Evolutionary conservation across 2,329 filamentous ascomycete species (phyloP).

Genomic region (Cercospora sp.): DNA sequence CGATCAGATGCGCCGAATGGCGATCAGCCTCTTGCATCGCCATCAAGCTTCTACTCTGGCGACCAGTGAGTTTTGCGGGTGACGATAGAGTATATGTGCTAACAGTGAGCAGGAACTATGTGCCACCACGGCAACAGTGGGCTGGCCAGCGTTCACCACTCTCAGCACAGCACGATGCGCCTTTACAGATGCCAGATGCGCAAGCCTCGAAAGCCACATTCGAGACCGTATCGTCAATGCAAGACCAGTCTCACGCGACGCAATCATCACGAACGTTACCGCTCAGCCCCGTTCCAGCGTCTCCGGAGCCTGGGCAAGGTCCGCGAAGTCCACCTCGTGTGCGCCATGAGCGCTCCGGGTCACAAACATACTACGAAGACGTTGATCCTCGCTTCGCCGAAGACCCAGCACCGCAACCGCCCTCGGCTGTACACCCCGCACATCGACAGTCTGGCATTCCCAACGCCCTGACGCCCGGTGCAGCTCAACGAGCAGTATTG

Average conservation of each 20-base stretch:
- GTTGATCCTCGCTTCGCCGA: slow-evolving; percentile 83
- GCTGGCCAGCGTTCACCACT: slow-evolving; percentile 23
- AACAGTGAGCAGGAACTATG: slow-evolving; percentile 41
- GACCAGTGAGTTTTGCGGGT: slow-evolving; percentile 60
- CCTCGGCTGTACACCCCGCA: slow-evolving; percentile 6
- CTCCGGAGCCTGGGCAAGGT: slow-evolving; percentile 25
- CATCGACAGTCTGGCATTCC: slow-evolving; percentile 27
- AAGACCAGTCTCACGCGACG: slow-evolving; percentile 22
- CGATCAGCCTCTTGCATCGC: slow-evolving; percentile 70
- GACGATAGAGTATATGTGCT: slow-evolving; percentile 7
- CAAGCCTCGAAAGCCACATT: slow-evolving; percentile 20
- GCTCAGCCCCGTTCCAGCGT: slow-evolving; percentile 33
- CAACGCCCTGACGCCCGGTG: slow-evolving; percentile 29
- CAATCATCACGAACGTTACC: slow-evolving; percentile 27
- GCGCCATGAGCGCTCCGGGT: slow-evolving; percentile 40
- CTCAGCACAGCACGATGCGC: slow-evolving; percentile 13
- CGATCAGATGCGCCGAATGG: slow-evolving; percentile 47
- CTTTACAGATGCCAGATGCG: slow-evolving; percentile 13
- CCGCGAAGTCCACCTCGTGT: slow-evolving; percentile 7
- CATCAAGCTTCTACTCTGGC: slow-evolving; percentile 70
- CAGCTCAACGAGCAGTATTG: slow-evolving; percentile 15
- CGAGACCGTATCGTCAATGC: slow-evolving; percentile 18
- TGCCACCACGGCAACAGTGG: slow-evolving; percentile 52
- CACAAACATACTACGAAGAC: slow-evolving; percentile 81
- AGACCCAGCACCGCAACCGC: slow-evolving; percentile 30